phyloP scores from a whole-genome alignment of 345 rosid genomes.

The Zanthoxylum bungeanum region DNA sequence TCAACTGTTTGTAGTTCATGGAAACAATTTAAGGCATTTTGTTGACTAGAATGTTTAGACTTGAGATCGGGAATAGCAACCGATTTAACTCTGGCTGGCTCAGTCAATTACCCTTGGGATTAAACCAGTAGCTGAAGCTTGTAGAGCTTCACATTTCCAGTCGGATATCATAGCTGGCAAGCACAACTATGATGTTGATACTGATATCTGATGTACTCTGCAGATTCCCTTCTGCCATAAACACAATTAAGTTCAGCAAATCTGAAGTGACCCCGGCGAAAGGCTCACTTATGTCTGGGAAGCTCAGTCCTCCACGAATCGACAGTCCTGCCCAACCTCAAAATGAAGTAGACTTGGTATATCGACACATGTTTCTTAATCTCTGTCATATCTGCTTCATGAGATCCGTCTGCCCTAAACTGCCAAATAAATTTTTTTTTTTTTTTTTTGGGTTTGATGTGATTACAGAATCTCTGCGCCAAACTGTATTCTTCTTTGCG shows the following conservation, averaged over 20 bases:
- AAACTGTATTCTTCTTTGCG: conserved; percentile 65
- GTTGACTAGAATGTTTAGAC: not conserved
- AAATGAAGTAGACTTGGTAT: conserved; percentile 67
- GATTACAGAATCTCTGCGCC: conserved; percentile 65
- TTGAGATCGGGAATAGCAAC: not conserved
- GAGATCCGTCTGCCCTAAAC: conserved; percentile 7
- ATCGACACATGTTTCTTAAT: conserved; percentile 8
- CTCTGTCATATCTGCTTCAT: conserved; percentile 11
- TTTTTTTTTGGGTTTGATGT: not conserved
- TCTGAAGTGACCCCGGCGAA: conserved; percentile 63
- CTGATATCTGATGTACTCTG: conserved; percentile 17
- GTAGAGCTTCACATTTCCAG: not conserved
- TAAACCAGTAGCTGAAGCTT: not conserved
- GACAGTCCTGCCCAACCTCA: conserved; percentile 40
- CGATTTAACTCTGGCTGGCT: not conserved
- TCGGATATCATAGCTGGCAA: not conserved
- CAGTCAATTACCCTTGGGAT: not conserved
- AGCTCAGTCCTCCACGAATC: conserved; percentile 43
- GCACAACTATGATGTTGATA: conserved; percentile 4
- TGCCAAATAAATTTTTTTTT: not conserved
- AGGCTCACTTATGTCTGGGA: conserved; percentile 47
- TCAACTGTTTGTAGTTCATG: not conserved
- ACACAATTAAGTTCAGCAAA: conserved; percentile 54
- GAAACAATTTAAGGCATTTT: not conserved
- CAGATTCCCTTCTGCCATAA: conserved; percentile 74